Conservation (phyloP, 768 basidiomycete species). For the Russula dissimulans region DNA sequence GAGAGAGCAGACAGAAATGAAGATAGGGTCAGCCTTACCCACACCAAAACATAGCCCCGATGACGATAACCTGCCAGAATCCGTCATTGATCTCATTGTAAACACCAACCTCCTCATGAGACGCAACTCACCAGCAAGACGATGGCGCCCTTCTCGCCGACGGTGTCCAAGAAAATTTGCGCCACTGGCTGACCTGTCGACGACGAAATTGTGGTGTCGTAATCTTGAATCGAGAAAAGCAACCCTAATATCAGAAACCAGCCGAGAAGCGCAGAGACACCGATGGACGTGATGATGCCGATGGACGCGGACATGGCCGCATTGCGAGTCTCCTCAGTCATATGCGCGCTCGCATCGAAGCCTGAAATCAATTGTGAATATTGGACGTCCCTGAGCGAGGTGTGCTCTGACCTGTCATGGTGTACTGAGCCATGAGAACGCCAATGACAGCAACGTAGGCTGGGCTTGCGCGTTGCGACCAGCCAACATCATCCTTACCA, state of each 20-base stretch:
- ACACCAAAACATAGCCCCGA: slow-evolving; percentile 69
- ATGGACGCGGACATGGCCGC: slow-evolving; percentile 51
- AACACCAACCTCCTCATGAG: background rate
- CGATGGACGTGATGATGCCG: slow-evolving; percentile 63
- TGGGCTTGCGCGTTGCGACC: slow-evolving; percentile 57
- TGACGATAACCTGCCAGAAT: slow-evolving; percentile 43
- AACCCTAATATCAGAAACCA: slow-evolving; percentile 68
- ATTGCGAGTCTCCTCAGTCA: slow-evolving; percentile 72
- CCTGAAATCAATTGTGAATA: slow-evolving; percentile 29
- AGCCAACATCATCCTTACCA: slow-evolving; percentile 42
- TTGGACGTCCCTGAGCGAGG: background rate
- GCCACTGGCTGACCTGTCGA: slow-evolving; percentile 61
- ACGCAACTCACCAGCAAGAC: slow-evolving; percentile 48
- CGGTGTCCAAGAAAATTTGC: slow-evolving; percentile 71
- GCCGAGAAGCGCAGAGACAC: slow-evolving; percentile 61
- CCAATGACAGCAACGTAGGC: slow-evolving; percentile 67
- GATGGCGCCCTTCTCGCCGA: slow-evolving; percentile 65
- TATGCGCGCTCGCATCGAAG: slow-evolving; percentile 67
- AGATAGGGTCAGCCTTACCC: slow-evolving; percentile 32
- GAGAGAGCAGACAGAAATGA: background rate
- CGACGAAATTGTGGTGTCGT: slow-evolving; percentile 43
- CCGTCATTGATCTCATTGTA: background rate
- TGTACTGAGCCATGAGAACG: slow-evolving; percentile 70
- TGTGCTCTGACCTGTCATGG: slow-evolving; percentile 45
- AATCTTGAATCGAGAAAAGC: slow-evolving; percentile 70